phyloP scores from a whole-genome alignment of 345 rosid species.

The Lenwebbia sp. region DNA sequence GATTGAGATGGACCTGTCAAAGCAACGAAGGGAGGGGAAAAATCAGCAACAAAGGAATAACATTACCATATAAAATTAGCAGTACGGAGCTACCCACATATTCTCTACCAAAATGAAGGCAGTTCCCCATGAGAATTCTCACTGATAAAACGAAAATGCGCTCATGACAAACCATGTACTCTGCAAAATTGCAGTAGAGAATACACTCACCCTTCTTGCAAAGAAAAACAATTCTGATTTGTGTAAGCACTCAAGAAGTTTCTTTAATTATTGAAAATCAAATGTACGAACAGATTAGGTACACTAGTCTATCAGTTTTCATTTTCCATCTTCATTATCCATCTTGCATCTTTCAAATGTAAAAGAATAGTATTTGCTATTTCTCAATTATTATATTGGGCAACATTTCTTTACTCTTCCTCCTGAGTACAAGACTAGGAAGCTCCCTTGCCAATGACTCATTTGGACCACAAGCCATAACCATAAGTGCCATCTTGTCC shows the following conservation, averaged over 20 bases:
- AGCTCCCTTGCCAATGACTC: neutral
- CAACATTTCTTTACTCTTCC: neutral
- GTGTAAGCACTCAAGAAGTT: neutral
- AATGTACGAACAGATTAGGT: neutral
- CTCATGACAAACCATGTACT: neutral
- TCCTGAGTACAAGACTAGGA: neutral
- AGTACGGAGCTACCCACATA: neutral
- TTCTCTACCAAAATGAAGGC: neutral
- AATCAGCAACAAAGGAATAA: neutral
- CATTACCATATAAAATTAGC: neutral
- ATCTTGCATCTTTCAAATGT: neutral
- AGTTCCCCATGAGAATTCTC: neutral
- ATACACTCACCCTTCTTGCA: neutral
- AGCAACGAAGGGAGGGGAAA: neutral
- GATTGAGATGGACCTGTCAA: constrained; percentile 79
- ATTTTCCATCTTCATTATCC: neutral
- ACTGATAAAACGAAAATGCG: neutral
- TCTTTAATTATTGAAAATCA: neutral
- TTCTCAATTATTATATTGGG: neutral
- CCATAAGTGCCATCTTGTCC: neutral
- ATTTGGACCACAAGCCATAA: neutral
- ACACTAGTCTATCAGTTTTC: neutral
- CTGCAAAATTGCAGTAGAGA: neutral
- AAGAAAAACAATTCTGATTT: neutral
- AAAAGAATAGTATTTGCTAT: neutral